Evolutionary conservation across 805 yeast genomes (phyloP), one percentile per base, ranked within the genome.

Genomic region (Starmera quercuum): DNA sequence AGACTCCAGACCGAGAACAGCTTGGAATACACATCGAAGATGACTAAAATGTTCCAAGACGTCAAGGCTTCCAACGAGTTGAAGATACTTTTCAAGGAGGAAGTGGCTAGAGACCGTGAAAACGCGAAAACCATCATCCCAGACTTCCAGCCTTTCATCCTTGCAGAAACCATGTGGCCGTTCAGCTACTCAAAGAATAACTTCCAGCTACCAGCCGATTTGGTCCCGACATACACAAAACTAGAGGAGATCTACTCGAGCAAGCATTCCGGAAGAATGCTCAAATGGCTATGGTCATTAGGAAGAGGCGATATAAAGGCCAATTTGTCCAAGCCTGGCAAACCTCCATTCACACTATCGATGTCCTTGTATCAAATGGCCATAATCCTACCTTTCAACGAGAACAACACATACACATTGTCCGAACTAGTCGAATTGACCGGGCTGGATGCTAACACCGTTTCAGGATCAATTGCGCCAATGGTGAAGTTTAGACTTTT

Each of bases 211-310:
- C 97, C 98, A 2, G 56, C 66, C 5, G 83, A 76, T 42, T 66
- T 94, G 38, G 54, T 65, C 36, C 66, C 68, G 26, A 73, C 94
- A 1, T 74, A 80, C 47, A 75, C 78, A 34, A 73, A 73, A 34
- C 76, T 90, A 35, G 77, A 77, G 36, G 68, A 71, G 26, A 68
- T 83, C 39, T 94, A 90, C 57, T 67, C 73, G 28, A 63, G 68
- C 23, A 80, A 82, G 49, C 97, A 90, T 58, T 74, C 67, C 41
- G 97, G 97, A 10, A 73, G 97, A 58, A 78, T 85, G 43, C 71
- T 92, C 47, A 83, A 84, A 52, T 92, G 99, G 99, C 71, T 90
- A 39, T 92, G 97, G 97, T 82, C 86, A 48, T 76, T 85, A 53
- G 85, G 95, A 30, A 82, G 90, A 56, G 92, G 94, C 39, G 99